These are phyloP conservation scores for Cinnamomum chago DNA, from an alignment of 164 flowering plant species.

Conservation along the genomic window DNA sequence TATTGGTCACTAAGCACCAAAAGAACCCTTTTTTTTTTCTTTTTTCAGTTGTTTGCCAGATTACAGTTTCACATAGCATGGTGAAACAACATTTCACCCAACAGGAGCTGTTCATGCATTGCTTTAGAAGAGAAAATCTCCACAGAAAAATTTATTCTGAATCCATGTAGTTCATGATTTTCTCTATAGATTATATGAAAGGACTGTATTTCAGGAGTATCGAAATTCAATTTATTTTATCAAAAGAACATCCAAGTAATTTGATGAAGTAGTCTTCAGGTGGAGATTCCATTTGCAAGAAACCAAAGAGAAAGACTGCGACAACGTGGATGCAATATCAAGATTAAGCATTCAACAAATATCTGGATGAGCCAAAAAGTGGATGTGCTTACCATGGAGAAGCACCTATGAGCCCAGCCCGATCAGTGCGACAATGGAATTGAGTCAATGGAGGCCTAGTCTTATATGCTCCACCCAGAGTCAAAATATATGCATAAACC, in stretches of 20 bases:
- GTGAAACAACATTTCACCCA: neutral
- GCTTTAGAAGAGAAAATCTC: neutral
- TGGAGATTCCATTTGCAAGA: neutral
- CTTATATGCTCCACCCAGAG: slow-evolving; percentile 53
- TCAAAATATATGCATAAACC: slow-evolving; percentile 54
- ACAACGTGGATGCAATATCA: neutral
- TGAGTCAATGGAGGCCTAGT: slow-evolving; percentile 33
- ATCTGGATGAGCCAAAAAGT: neutral
- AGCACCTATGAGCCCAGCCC: slow-evolving; percentile 48
- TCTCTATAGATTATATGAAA: neutral
- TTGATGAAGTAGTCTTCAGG: neutral
- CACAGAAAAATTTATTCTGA: neutral
- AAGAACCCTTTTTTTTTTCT: neutral
- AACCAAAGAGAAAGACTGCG: neutral
- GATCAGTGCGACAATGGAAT: slow-evolving; percentile 60
- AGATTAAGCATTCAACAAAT: neutral
- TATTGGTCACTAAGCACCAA: neutral
- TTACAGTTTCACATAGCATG: neutral
- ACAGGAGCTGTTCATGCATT: neutral
- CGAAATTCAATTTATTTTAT: neutral
- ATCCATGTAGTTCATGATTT: neutral
- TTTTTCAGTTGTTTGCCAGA: neutral
- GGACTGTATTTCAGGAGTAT: neutral
- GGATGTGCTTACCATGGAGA: slow-evolving; percentile 54
- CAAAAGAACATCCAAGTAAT: neutral